Base-by-base conservation (phyloP, 352 stramenopile species). In the Phytophthora tubulina region DNA sequence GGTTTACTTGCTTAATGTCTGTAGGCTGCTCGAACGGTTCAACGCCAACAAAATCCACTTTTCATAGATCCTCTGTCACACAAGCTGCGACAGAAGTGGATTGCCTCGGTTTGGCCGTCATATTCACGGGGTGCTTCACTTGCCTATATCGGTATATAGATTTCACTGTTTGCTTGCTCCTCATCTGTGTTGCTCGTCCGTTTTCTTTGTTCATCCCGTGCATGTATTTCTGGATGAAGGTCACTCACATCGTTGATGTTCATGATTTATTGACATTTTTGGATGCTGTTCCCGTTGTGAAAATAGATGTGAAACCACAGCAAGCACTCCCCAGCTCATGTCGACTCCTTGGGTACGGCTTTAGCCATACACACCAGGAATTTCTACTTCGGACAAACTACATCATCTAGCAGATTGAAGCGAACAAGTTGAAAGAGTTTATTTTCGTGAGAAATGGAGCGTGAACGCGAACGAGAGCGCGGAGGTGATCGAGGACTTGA, bases 41-140 rank as follows among this genome's bases (percentile, higher is more conserved):
- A 99, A 99, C 71, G 83, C 91, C 21, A 95, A 91, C 63, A 96
- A 98, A 53, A 97, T 99, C 69, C 97, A 99, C 78, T 99, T 99
- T 85, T 96, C 92, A 6, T 94, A 81, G 88, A 75, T 63, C 54
- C 42, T 11, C 8, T 73, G 49, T 35, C 30, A 8, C 21, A 32
- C 38, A 59, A 17, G 32, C 42, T 61, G n/a, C 33, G 49, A 56
- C 27, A 48, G 17, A 42, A 53, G 32, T 3, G 15, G 48, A 49
- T 56, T 70, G 17, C 49, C 14, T 70, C 35, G 46, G 48, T 38
- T 66, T 66, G 60, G 61, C 32, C 13, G 27, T 63, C 46, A 58
- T 57, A 42, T 70, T 46, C 50, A 48, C 13, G 50, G 58, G 42
- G 53, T 71, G 15, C 35, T 57, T 38, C 17, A 27, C n/a, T 64